Conservation (phyloP, 23 red algal species). For the Gracilaria caudata region DNA sequence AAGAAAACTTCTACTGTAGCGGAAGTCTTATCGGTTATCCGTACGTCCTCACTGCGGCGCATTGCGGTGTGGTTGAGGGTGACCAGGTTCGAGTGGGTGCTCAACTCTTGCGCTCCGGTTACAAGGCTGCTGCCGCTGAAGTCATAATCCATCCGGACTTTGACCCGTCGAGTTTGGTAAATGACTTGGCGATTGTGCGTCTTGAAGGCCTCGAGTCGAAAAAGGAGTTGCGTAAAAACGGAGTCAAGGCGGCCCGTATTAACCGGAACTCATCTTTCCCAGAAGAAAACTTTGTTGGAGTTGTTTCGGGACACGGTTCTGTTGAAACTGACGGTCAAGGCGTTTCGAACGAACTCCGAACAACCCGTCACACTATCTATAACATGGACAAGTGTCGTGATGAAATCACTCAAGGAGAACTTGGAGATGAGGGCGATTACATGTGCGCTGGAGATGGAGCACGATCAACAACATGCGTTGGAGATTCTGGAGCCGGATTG, state of each 20-base stretch:
- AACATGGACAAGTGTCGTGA: conserved; percentile 20
- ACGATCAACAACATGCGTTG: conserved; percentile 54
- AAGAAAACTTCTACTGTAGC: conserved; percentile 64
- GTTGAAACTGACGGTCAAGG: conserved; percentile 23
- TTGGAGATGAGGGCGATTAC: conserved; percentile 26
- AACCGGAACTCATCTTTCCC: conserved; percentile 31
- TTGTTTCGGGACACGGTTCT: conserved; percentile 44
- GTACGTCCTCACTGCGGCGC: conserved; percentile 60
- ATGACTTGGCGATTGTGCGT: conserved; percentile 45
- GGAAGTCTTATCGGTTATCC: conserved; percentile 56
- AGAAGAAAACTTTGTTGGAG: conserved; percentile 38
- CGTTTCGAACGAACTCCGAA: conserved; percentile 12
- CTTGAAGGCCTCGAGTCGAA: conserved; percentile 21
- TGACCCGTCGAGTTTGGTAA: conserved; percentile 25
- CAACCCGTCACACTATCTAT: conserved; percentile 23
- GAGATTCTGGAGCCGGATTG: conserved; percentile 56
- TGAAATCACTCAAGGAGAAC: conserved; percentile 45
- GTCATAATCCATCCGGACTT: conserved; percentile 49
- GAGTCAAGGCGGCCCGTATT: conserved; percentile 44
- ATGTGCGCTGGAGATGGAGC: conserved; percentile 46
- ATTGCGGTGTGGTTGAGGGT: conserved; percentile 50
- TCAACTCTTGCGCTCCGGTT: background rate
- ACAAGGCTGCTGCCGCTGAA: conserved; percentile 24
- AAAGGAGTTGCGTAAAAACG: background rate
- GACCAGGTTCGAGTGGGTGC: conserved; percentile 49